Evolutionary conservation across 768 basidiomycete genomes (phyloP).

Genomic region (Trametes elegans): DNA sequence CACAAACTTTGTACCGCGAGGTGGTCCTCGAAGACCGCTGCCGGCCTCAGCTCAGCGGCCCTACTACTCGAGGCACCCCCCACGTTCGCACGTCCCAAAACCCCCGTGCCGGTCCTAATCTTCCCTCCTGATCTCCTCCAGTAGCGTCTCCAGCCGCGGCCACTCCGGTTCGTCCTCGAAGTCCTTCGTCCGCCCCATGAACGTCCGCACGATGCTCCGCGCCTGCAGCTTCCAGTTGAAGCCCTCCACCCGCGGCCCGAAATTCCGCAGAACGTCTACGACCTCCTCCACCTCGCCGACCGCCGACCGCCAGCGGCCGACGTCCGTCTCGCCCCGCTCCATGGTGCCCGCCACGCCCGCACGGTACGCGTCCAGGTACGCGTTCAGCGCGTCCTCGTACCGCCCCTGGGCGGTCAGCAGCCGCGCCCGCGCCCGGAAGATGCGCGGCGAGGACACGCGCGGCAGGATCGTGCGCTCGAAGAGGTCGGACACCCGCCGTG

Average conservation of each 20-base stretch:
- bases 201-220: conserved; percentile 82
- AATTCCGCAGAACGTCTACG: conserved; percentile 78
- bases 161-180: conserved; percentile 92
- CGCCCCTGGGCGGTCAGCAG: conserved; percentile 68
- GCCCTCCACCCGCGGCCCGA: conserved; percentile 66
- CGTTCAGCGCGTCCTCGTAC: conserved; percentile 78
- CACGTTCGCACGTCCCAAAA: conserved; percentile 7
- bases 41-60: conserved; percentile 23
- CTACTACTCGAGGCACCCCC: not conserved
- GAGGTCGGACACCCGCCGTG: conserved; percentile 64
- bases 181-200: conserved; percentile 79
- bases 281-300: conserved; percentile 79
- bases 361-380: conserved; percentile 85
- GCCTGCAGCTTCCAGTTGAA: conserved; percentile 84
- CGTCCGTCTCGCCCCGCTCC: conserved; percentile 67
- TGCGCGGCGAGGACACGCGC: conserved; percentile 69
- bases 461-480: conserved; percentile 81
- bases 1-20: conserved; percentile 13
- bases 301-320: conserved; percentile 69
- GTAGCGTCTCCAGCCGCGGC: conserved; percentile 59
- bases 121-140: conserved; percentile 47
- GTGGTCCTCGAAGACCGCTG: conserved; percentile 11
- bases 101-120: conserved; percentile 15
- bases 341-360: conserved; percentile 57
- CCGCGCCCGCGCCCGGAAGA: conserved; percentile 85